phyloP scores from a whole-genome alignment of 1,139 yeast species.

The Saccharomycopsis phalli region DNA sequence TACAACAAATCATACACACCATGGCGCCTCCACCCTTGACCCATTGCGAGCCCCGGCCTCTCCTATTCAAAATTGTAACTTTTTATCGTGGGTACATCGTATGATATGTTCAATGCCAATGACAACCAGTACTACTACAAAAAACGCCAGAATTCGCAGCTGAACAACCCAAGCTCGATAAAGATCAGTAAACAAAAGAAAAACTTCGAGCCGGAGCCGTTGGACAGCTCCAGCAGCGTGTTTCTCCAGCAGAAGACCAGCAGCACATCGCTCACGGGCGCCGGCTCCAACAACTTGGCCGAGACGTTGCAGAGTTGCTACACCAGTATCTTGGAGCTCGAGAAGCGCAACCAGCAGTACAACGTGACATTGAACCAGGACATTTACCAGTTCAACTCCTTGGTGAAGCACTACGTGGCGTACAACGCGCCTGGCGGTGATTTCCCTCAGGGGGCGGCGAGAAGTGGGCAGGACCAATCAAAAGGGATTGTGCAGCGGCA shows the following conservation, averaged over 20 bases:
- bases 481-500: constrained; percentile 6
- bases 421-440: constrained; percentile 1
- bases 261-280: constrained; percentile 6
- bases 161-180: constrained; percentile 3
- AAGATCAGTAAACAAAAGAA: constrained; percentile 4
- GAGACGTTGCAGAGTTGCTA: constrained; percentile 19
- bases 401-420: constrained; percentile 9
- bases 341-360: constrained; percentile 20
- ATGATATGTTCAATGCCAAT: constrained; percentile 9
- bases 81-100: not conserved
- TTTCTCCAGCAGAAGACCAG: not conserved
- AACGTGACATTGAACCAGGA: constrained; percentile 15
- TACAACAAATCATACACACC: too few relatives aligned
- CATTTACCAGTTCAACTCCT: constrained; percentile 14
- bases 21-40: too few relatives aligned
- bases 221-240: not conserved
- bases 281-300: constrained; percentile 16
- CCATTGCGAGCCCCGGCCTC: too few relatives aligned
- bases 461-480: not conserved
- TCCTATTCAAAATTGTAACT: too few relatives aligned
- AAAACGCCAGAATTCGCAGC: constrained; percentile 19
- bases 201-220: not conserved
- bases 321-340: constrained; percentile 17
- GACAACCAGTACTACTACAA: constrained; percentile 12
- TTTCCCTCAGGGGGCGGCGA: not conserved